phyloP scores from a whole-genome alignment of 164 flowering plant species.

The Chloranthus sessilifolius region DNA sequence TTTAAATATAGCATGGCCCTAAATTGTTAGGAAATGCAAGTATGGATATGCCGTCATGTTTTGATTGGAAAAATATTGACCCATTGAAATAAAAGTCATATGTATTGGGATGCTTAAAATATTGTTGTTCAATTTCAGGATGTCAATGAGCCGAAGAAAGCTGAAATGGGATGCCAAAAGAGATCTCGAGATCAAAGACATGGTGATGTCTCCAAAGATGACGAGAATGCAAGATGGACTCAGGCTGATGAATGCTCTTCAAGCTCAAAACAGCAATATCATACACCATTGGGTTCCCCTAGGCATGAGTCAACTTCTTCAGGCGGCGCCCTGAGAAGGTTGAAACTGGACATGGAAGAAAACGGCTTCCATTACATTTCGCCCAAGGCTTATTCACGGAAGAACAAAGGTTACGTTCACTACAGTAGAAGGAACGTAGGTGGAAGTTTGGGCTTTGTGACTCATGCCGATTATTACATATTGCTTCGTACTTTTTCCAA shows the following conservation, averaged over 20 bases:
- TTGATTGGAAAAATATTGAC: too few species aligned
- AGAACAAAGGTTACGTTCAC: conserved; percentile 48
- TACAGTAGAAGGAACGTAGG: conserved; percentile 46
- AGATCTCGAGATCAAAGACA: conserved; percentile 20
- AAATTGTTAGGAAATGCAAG: too few species aligned
- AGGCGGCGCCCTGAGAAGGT: conserved; percentile 34
- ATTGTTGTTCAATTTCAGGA: conserved; percentile 11
- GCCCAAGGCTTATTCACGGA: conserved; percentile 42
- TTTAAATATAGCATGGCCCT: too few species aligned
- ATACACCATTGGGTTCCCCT: too few species aligned
- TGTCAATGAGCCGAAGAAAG: conserved; percentile 15
- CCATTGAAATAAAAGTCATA: too few species aligned
- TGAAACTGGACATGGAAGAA: conserved; percentile 75
- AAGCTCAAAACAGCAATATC: conserved; percentile 5
- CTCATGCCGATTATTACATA: conserved; percentile 88
- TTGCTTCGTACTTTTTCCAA: conserved; percentile 76
- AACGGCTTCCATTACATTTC: conserved; percentile 62
- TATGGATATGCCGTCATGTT: too few species aligned
- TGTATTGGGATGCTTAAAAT: too few species aligned
- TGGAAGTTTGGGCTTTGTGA: conserved; percentile 48
- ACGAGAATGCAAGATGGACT: conserved; percentile 8
- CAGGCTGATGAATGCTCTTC: conserved; percentile 7
- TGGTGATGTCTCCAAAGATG: conserved; percentile 1
- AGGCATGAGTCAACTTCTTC: too few species aligned
- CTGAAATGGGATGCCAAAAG: conserved; percentile 13